phyloP scores from a whole-genome alignment of 2,329 filamentous ascomycete genomes.

The Nakataea oryzae region DNA sequence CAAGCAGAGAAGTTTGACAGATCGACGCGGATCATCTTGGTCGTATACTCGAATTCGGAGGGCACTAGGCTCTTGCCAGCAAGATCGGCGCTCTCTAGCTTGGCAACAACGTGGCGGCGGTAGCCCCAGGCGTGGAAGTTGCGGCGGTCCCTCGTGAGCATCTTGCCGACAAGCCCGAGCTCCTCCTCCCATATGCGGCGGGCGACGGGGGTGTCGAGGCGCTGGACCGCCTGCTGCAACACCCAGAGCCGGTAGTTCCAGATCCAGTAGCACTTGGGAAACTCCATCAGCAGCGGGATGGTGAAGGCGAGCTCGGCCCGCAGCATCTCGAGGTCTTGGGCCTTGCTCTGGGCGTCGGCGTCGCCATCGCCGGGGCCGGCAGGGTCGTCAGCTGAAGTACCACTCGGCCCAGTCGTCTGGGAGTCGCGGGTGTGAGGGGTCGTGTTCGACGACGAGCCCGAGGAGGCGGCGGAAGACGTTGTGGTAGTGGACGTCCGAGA shows the following conservation, averaged over 20 bases:
- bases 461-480: slow-evolving; percentile 54
- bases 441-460: slow-evolving; percentile 39
- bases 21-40: slow-evolving; percentile 73
- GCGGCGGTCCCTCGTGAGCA: slow-evolving; percentile 74
- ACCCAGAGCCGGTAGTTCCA: slow-evolving; percentile 95
- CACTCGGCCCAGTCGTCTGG: slow-evolving; percentile 41
- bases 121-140: slow-evolving; percentile 99
- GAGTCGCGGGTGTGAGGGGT: slow-evolving; percentile 33
- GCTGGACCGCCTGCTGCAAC: slow-evolving; percentile 57
- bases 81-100: slow-evolving; percentile 52
- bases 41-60: slow-evolving; percentile 80
- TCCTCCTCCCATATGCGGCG: slow-evolving; percentile 73
- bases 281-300: slow-evolving; percentile 72
- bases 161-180: slow-evolving; percentile 71
- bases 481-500: slow-evolving; percentile 43
- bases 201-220: slow-evolving; percentile 46
- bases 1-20: slow-evolving; percentile 96
- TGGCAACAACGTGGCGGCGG: slow-evolving; percentile 65
- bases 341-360: slow-evolving; percentile 9
- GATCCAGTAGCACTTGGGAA: slow-evolving; percentile 98
- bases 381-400: slow-evolving; percentile 36
- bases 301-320: slow-evolving; percentile 70
- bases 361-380: slow-evolving; percentile 14
- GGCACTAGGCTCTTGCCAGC: slow-evolving; percentile 55
- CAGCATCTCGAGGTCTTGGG: slow-evolving; percentile 41